Percentiles rank a stretch among this genome's conserved stretches.
These are phyloP conservation scores for Rhizopogon sp. DNA, from an alignment of 768 basidiomycete species.

Conservation along the genomic window DNA sequence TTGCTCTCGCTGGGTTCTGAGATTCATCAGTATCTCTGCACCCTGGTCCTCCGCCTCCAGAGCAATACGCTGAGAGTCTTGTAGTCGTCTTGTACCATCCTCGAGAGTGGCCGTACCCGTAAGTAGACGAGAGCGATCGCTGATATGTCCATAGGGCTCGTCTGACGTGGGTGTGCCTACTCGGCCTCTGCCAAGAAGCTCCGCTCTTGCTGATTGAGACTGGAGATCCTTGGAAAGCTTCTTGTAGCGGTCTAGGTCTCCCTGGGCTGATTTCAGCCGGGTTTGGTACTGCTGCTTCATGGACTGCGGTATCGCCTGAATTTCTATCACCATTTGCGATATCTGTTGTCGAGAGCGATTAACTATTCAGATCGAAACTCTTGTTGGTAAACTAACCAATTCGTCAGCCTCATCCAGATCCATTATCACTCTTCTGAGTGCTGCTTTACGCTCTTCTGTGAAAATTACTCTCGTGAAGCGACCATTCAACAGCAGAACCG, in stretches of 20 bases:
- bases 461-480: constrained; percentile 1
- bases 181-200: constrained; percentile 52
- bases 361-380: not conserved
- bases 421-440: constrained; percentile 82
- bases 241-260: constrained; percentile 74
- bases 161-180: constrained; percentile 48
- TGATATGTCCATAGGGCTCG: constrained; percentile 69
- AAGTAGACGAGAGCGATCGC: constrained; percentile 76
- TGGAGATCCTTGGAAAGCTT: constrained; percentile 74
- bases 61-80: constrained; percentile 89
- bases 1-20: constrained; percentile 86
- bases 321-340: constrained; percentile 99
- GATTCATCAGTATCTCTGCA: constrained; percentile 82
- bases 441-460: constrained; percentile 75
- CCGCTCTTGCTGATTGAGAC: constrained; percentile 63
- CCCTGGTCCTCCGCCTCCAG: constrained; percentile 96
- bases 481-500: not conserved
- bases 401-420: constrained; percentile 98
- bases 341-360: constrained; percentile 44
- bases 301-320: constrained; percentile 88
- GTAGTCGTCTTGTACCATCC: constrained; percentile 79
- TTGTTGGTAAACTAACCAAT: constrained; percentile 55
- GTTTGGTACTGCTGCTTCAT: constrained; percentile 72
- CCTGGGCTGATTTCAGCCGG: constrained; percentile 71
- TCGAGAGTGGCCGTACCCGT: constrained; percentile 74